These are phyloP conservation scores for Gamarada debralockiae DNA, from an alignment of 495 filamentous ascomycete genomes.

Conservation along the genomic window DNA sequence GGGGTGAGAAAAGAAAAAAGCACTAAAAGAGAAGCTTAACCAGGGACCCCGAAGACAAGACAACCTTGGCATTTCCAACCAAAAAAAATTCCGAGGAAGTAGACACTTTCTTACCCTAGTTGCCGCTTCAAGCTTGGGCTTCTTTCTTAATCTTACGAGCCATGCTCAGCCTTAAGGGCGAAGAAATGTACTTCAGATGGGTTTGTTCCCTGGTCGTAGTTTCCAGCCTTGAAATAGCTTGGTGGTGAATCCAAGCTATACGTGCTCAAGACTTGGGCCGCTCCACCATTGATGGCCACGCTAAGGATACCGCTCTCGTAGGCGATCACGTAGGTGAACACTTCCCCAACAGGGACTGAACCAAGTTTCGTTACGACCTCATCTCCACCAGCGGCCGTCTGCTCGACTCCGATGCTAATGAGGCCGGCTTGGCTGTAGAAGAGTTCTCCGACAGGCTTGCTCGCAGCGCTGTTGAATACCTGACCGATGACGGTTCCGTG, in stretches of 20 bases:
- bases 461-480: conserved; percentile 28
- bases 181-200: conserved; percentile 31
- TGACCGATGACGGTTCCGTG: conserved; percentile 37
- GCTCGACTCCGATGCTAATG: conserved; percentile 31
- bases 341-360: conserved; percentile 24
- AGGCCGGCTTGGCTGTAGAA: conserved; percentile 30
- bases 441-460: conserved; percentile 36
- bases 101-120: too few relatives aligned
- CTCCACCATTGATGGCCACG: conserved; percentile 30
- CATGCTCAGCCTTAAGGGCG: neutral
- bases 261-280: conserved; percentile 25
- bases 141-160: too few relatives aligned
- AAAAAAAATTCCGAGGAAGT: too few relatives aligned
- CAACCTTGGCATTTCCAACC: too few relatives aligned
- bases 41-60: too few relatives aligned
- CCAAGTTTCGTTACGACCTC: conserved; percentile 25
- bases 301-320: conserved; percentile 28
- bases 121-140: too few relatives aligned
- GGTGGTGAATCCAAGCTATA: conserved; percentile 26
- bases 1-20: too few relatives aligned
- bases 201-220: conserved; percentile 36
- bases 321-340: conserved; percentile 33
- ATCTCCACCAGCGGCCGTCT: conserved; percentile 24
- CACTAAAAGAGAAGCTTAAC: too few relatives aligned
- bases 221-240: conserved; percentile 41